Evolutionary conservation across 192 early-diverging fungal species (phyloP).

Genomic region (Martensiomyces pterosporus): DNA sequence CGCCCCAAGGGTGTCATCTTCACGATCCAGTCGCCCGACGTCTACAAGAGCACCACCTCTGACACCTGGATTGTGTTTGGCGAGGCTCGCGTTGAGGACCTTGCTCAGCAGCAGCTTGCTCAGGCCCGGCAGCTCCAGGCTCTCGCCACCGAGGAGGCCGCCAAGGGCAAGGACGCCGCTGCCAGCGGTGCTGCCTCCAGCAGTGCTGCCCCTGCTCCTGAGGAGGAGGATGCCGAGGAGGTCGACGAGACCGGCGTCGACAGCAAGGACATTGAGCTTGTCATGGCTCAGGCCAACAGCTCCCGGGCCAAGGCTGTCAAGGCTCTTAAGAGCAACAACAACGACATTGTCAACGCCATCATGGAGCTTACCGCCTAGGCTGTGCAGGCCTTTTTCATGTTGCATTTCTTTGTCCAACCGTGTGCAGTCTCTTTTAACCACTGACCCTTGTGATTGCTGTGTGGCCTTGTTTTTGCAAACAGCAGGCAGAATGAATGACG

Average conservation of each 20-base stretch:
- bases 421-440: too few species aligned
- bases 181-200: conserved; percentile 32
- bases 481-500: too few species aligned
- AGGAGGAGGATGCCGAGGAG: conserved; percentile 68
- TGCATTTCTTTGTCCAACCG: too few species aligned
- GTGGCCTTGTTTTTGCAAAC: too few species aligned
- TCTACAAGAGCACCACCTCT: conserved; percentile 83
- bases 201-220: conserved; percentile 13
- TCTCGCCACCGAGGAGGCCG: conserved; percentile 24
- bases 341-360: conserved; percentile 96
- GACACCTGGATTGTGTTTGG: conserved; percentile 98
- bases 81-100: conserved; percentile 86
- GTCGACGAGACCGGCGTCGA: conserved; percentile 83
- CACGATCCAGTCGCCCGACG: conserved; percentile 86
- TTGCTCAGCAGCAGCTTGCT: conserved; percentile 66
- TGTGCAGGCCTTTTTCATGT: too few species aligned
- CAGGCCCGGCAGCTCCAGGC: conserved; percentile 56
- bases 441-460: conserved; percentile 6
- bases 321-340: conserved; percentile 81
- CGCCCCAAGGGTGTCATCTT: conserved; percentile 78
- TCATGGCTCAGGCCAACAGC: conserved; percentile 87
- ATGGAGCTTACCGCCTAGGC: conserved; percentile 64
- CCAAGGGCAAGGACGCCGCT: conserved; percentile 37
- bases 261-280: conserved; percentile 90
- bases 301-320: conserved; percentile 84